A percentile compares a stretch with the other conserved stretches of the same genome.
phyloP scores from a whole-genome alignment of 169 alveolate genomes.

The Plasmodium gonderi region DNA sequence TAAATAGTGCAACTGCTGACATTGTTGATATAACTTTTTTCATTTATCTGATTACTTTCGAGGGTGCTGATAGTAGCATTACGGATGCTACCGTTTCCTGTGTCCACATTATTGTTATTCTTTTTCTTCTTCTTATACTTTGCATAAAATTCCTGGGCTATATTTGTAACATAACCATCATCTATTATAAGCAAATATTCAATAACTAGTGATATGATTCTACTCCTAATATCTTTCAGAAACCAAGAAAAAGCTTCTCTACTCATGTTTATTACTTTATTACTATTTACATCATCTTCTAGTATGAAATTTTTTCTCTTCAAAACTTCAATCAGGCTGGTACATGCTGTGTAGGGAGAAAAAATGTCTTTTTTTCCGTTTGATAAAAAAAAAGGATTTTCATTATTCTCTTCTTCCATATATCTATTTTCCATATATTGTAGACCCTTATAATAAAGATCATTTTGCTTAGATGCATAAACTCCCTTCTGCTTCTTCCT shows the following conservation, averaged over 20 bases:
- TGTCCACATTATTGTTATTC: neutral
- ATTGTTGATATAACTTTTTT: neutral
- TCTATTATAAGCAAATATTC: constrained; percentile 80
- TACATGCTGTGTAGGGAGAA: constrained; percentile 20
- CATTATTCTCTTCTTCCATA: constrained; percentile 68
- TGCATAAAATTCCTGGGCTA: constrained; percentile 24
- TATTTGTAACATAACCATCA: constrained; percentile 78
- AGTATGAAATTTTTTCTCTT: constrained; percentile 51
- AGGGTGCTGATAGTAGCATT: too few species aligned
- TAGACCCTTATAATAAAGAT: constrained; percentile 52
- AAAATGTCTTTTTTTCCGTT: constrained; percentile 14
- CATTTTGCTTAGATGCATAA: constrained; percentile 70
- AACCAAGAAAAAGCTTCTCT: constrained; percentile 89
- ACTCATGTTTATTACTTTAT: constrained; percentile 80
- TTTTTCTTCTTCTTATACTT: constrained; percentile 24
- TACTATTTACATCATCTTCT: constrained; percentile 51
- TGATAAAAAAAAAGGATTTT: constrained; percentile 22
- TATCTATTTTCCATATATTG: constrained; percentile 45
- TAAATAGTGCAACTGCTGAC: neutral
- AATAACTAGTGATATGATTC: constrained; percentile 82
- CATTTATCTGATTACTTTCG: too few species aligned
- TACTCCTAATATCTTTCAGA: constrained; percentile 84
- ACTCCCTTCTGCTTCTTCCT: constrained; percentile 45
- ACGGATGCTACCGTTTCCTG: neutral
- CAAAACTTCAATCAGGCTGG: constrained; percentile 54